Evolutionary conservation across 305 asterid genomes (phyloP).

Genomic region (Fraxinus greggii): DNA sequence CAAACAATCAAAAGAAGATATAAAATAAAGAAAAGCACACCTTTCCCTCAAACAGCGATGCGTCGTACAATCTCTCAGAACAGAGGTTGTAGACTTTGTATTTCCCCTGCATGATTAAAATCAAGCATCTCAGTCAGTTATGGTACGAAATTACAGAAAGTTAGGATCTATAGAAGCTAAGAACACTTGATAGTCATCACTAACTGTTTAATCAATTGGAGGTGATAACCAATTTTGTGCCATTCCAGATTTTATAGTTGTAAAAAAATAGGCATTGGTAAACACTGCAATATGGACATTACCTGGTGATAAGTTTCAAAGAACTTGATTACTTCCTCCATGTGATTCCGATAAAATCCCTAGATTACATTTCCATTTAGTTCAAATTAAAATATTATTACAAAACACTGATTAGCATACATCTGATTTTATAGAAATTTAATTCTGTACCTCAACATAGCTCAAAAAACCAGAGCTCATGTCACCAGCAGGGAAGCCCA

Average conservation of each 20-base stretch:
- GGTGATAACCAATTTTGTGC: conserved; percentile 2
- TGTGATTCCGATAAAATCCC: conserved; percentile 98
- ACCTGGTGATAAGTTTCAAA: conserved; percentile 98
- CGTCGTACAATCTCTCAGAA: conserved; percentile 96
- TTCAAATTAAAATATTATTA: conserved; percentile 27
- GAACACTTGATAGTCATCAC: neutral
- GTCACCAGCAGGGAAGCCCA: conserved; percentile 99
- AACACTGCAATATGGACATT: conserved; percentile 16
- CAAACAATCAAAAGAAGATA: conserved; percentile 16
- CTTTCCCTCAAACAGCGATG: conserved; percentile 96
- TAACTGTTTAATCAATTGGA: conserved; percentile 10
- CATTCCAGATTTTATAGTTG: neutral
- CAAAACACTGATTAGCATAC: conserved; percentile 10
- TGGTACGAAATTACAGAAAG: conserved; percentile 14
- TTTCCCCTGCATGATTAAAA: conserved; percentile 63
- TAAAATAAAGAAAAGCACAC: conserved; percentile 40
- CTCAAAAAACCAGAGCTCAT: conserved; percentile 98
- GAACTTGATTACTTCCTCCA: conserved; percentile 98
- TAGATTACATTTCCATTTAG: conserved; percentile 37
- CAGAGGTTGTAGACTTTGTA: conserved; percentile 99
- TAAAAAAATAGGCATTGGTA: conserved; percentile 1
- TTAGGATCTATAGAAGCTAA: conserved; percentile 1
- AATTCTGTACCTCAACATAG: conserved; percentile 78
- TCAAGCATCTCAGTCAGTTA: conserved; percentile 1
- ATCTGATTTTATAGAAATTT: conserved; percentile 10